Evolutionary conservation across 2,329 filamentous ascomycete species (phyloP), one percentile per base, ranked within the genome.

Genomic region (Delphinella strobiligena): DNA sequence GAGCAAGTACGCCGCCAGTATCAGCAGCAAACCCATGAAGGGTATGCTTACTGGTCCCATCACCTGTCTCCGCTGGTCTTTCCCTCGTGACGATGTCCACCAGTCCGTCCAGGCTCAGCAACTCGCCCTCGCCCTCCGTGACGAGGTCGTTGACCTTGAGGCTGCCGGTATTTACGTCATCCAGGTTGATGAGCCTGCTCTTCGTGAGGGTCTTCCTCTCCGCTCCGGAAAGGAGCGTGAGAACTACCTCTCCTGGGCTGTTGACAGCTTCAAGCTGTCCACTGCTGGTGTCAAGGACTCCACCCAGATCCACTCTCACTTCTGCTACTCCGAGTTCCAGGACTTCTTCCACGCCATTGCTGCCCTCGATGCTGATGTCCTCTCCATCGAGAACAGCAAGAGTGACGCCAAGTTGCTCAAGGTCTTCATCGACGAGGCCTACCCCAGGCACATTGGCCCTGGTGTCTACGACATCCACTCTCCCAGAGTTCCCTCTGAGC

Each of bases 251-350:
- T 72, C 82, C 55, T 98, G 91, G 91, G 91, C 91, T 46, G 91
- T 98, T 58, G 81, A 94, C 71, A 87, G 88, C 56, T 98, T 98
- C 87, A 87, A 85, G 64, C 85, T 98, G 52, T 80, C 89, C 51
- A 93, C 88, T 55, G 80, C 87, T 45, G 91, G 87, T 64, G 89
- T 98, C 46, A 71, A 87, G 69, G 86, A 98, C 67, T 84, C 82
- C 44, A 98, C 91, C 53, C 91, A 98, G 77, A 95, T 98, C 66
- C 91, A 98, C 82, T 95, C 88, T 49, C 91, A 98, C 76, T 98
- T 98, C 84, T 98, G 91, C 69, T 98, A 98, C 81, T 96, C 91
- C 38, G 91, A 98, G 77, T 98, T 98, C 85, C 91, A 98, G 73
- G 91, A 98, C 75, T 98, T 98, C 78, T 98, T 98, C 87, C 86